Evolutionary conservation across 768 basidiomycete genomes (phyloP).

Genomic region (Boletellus emodensis): DNA sequence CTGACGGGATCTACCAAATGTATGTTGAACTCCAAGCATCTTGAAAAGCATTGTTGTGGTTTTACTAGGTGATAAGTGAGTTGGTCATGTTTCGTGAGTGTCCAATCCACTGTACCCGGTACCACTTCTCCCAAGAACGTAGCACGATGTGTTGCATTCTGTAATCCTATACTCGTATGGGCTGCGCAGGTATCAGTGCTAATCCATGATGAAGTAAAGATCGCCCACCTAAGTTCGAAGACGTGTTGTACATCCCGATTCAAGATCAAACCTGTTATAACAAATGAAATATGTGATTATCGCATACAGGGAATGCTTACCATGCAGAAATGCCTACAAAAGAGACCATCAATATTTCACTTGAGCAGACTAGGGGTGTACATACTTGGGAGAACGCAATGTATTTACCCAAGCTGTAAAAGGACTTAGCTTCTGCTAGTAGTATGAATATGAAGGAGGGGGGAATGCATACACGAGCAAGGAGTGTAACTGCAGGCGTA

Average conservation of each 20-base stretch:
- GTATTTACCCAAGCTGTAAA: slow-evolving; percentile 32
- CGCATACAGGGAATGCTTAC: slow-evolving; percentile 7
- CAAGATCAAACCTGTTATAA: no score
- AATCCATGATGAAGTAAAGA: no score
- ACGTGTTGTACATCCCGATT: no score
- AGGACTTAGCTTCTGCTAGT: slow-evolving; percentile 38
- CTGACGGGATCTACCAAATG: slow-evolving; percentile 49
- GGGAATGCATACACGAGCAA: no score
- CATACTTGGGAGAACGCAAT: slow-evolving; percentile 27
- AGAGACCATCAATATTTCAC: slow-evolving; percentile 28
- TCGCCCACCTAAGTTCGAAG: no score
- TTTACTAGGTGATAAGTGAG: slow-evolving; percentile 42
- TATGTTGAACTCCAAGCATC: slow-evolving; percentile 64
- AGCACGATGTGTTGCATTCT: slow-evolving; percentile 58
- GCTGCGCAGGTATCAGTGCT: slow-evolving; percentile 17
- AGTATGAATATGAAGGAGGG: background rate
- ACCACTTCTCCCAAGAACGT: slow-evolving; percentile 67
- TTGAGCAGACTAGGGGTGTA: slow-evolving; percentile 23
- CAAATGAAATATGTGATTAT: background rate
- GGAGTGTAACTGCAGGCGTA: slow-evolving; percentile 33
- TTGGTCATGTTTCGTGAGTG: background rate
- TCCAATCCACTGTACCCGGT: slow-evolving; percentile 50
- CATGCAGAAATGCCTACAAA: slow-evolving; percentile 19
- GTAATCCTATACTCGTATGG: slow-evolving; percentile 53
- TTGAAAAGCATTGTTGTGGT: slow-evolving; percentile 76